phyloP scores from a whole-genome alignment of 73 alveolate species.

The Tetrahymena thermophila region DNA sequence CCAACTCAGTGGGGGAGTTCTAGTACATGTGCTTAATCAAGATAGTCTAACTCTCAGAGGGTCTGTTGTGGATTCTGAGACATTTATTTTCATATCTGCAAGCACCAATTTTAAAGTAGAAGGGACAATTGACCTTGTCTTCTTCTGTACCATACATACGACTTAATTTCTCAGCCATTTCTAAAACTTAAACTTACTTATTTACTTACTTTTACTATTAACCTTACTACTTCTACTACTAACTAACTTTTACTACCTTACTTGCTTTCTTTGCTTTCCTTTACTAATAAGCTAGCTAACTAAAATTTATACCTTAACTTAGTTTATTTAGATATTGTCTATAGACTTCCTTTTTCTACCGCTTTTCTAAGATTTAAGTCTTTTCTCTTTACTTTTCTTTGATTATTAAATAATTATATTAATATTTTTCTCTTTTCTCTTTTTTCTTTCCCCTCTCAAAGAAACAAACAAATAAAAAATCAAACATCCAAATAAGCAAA shows the following conservation, averaged over 20 bases:
- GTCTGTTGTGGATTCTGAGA: constrained; percentile 97
- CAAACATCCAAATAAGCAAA: too few relatives aligned
- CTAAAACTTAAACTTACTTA: not conserved
- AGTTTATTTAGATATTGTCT: not conserved
- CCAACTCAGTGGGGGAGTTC: constrained; percentile 85
- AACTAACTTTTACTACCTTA: not conserved
- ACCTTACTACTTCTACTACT: not conserved
- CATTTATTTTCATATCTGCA: constrained; percentile 99
- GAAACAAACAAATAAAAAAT: not conserved
- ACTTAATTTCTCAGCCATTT: constrained; percentile 94
- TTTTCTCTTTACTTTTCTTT: not conserved
- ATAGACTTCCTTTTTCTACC: not conserved
- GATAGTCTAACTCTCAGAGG: constrained; percentile 93
- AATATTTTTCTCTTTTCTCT: not conserved
- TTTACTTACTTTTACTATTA: not conserved
- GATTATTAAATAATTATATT: not conserved
- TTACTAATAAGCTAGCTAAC: not conserved
- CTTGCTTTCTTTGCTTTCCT: not conserved
- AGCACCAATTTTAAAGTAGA: constrained; percentile 99
- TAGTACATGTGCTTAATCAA: constrained; percentile 89
- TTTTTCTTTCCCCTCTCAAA: not conserved
- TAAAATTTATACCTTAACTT: not conserved
- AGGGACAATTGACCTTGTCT: constrained; percentile 97
- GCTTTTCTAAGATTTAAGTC: not conserved
- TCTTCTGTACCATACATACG: constrained; percentile 98